Evolutionary conservation across 2,329 filamentous ascomycete species (phyloP).

Genomic region (Paracamarosporium sp.): DNA sequence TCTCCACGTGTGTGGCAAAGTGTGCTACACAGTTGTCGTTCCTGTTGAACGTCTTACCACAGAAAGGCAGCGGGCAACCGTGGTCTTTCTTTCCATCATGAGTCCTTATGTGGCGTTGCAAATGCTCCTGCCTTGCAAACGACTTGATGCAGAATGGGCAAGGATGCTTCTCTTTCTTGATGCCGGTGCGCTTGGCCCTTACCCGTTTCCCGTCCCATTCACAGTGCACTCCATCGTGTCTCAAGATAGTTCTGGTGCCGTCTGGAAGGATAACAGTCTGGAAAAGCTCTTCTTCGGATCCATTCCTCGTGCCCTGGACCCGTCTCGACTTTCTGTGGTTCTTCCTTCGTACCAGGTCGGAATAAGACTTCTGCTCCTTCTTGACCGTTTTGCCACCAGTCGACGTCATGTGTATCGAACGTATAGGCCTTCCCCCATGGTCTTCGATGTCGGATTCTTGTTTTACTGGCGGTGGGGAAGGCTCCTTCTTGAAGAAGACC

Average conservation of each 20-base stretch:
- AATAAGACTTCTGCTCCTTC: slow-evolving; percentile 17
- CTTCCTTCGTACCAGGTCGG: slow-evolving; percentile 10
- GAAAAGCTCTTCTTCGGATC: not conserved
- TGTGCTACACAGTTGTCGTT: slow-evolving; percentile 47
- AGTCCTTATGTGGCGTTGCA: not conserved
- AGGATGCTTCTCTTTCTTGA: not conserved
- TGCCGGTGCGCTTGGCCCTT: not conserved
- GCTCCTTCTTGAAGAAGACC: slow-evolving; percentile 26
- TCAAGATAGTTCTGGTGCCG: not conserved
- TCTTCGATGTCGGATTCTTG: slow-evolving; percentile 27
- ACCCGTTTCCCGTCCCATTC: not conserved
- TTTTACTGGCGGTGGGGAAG: slow-evolving; percentile 23
- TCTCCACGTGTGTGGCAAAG: slow-evolving; percentile 35
- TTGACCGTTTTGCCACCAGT: slow-evolving; percentile 34
- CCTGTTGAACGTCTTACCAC: slow-evolving; percentile 34
- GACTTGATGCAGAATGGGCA: slow-evolving; percentile 13
- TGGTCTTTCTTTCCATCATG: slow-evolving; percentile 33
- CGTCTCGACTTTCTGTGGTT: not conserved
- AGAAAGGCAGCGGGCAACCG: slow-evolving; percentile 31
- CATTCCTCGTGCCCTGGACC: not conserved
- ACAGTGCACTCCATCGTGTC: not conserved
- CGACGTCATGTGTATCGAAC: slow-evolving; percentile 30
- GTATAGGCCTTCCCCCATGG: slow-evolving; percentile 15
- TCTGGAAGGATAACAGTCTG: not conserved
- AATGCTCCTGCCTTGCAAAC: slow-evolving; percentile 40